These are phyloP conservation scores for Hypoxylon crocopeplum DNA, from an alignment of 495 filamentous ascomycete species.

Conservation along the genomic window DNA sequence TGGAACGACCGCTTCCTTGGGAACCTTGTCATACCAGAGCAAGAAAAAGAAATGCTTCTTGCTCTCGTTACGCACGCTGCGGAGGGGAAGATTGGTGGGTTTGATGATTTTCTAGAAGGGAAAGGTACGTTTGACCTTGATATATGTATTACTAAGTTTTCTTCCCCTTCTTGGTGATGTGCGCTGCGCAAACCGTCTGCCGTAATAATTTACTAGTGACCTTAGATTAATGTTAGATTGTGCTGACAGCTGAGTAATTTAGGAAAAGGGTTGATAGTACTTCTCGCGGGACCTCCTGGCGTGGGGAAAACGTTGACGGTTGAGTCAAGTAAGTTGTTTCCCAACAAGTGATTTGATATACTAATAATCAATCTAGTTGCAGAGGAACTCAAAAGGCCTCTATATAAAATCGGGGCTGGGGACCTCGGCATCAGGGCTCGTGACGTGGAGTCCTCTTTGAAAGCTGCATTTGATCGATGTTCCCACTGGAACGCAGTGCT, in stretches of 20 bases:
- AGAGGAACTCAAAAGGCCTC: slow-evolving; percentile 53
- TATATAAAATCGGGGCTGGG: slow-evolving; percentile 58
- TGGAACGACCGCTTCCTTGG: slow-evolving; percentile 64
- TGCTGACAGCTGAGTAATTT: not conserved
- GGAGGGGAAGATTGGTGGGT: slow-evolving; percentile 44
- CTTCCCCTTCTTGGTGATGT: no score
- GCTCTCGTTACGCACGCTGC: not conserved
- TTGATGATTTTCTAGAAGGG: slow-evolving; percentile 64
- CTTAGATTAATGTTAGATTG: no score
- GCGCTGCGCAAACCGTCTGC: no score
- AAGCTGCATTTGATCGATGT: slow-evolving; percentile 54
- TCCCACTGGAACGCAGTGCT: slow-evolving; percentile 58
- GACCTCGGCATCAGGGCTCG: slow-evolving; percentile 57
- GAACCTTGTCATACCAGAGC: slow-evolving; percentile 57
- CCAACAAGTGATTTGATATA: no score
- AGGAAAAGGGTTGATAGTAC: slow-evolving; percentile 48
- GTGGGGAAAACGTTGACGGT: slow-evolving; percentile 65
- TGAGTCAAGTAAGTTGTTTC: slow-evolving; percentile 36
- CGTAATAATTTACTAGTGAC: no score
- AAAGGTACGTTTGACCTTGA: slow-evolving; percentile 56
- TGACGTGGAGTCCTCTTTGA: slow-evolving; percentile 55
- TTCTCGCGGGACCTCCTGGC: slow-evolving; percentile 63
- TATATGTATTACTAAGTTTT: not conserved
- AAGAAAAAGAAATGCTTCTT: slow-evolving; percentile 64
- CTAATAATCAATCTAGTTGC: no score